These are phyloP conservation scores for Verticillium zaregamsianum DNA, from an alignment of 2,329 filamentous ascomycete species.

Conservation along the genomic window DNA sequence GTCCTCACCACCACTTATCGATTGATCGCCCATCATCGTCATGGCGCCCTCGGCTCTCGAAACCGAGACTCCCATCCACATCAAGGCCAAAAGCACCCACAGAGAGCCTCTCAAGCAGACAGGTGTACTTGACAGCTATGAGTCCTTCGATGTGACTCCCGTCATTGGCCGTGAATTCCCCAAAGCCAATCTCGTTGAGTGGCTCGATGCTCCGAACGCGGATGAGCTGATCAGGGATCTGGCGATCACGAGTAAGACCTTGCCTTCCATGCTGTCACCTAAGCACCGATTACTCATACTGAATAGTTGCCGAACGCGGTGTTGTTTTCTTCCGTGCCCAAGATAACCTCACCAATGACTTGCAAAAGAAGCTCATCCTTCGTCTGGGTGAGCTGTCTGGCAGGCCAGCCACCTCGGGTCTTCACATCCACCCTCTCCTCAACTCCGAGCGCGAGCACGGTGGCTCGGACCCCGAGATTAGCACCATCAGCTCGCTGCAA, in stretches of 20 bases:
- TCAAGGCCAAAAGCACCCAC: conserved; percentile 4
- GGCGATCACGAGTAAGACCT: conserved; percentile 49
- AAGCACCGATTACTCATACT: not conserved
- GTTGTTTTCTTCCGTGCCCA: conserved; percentile 64
- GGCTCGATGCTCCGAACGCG: conserved; percentile 48
- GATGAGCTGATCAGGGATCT: conserved; percentile 56
- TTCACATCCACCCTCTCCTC: conserved; percentile 58
- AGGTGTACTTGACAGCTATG: conserved; percentile 36
- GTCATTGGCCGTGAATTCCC: conserved; percentile 52
- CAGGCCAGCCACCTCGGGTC: conserved; percentile 50
- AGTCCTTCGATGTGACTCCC: conserved; percentile 46
- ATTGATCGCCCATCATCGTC: not conserved
- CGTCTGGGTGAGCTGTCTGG: conserved; percentile 56
- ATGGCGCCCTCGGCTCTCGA: conserved; percentile 14
- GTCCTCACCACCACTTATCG: too few relatives aligned
- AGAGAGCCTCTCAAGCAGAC: conserved; percentile 24
- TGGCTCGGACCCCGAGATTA: conserved; percentile 49
- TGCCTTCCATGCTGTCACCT: not conserved
- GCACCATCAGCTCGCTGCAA: conserved; percentile 52
- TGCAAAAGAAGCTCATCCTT: conserved; percentile 57
- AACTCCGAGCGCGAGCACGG: conserved; percentile 50
- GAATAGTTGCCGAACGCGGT: conserved; percentile 54
- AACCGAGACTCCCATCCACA: conserved; percentile 7
- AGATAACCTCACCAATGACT: conserved; percentile 49
- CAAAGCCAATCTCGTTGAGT: conserved; percentile 45